These are phyloP conservation scores for Arthonia radiata DNA, from an alignment of 495 filamentous ascomycete genomes.

Conservation along the genomic window DNA sequence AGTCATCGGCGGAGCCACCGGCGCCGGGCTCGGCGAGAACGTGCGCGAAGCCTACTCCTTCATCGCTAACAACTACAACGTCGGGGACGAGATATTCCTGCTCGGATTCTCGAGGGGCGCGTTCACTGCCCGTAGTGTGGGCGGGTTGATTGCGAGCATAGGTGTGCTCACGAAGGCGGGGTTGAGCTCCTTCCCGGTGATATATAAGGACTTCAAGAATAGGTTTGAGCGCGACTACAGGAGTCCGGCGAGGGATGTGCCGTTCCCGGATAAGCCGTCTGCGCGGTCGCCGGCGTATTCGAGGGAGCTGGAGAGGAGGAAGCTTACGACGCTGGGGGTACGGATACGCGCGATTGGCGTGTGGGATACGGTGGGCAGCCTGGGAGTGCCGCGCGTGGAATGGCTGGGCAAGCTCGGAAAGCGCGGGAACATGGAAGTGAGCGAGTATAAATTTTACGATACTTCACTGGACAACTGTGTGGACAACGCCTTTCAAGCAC, in stretches of 20 bases:
- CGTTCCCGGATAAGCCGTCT: constrained; percentile 32
- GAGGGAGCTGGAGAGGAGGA: constrained; percentile 14
- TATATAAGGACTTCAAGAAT: constrained; percentile 34
- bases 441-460: constrained; percentile 31
- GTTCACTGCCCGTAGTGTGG: constrained; percentile 43
- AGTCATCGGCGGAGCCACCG: constrained; percentile 9
- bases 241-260: too few species aligned
- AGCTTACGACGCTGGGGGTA: constrained; percentile 14
- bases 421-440: constrained; percentile 15
- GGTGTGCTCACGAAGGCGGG: constrained; percentile 39
- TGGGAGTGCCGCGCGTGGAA: constrained; percentile 27
- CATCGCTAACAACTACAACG: constrained; percentile 37
- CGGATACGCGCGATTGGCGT: constrained; percentile 28
- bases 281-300: constrained; percentile 14
- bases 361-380: constrained; percentile 35
- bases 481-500: constrained; percentile 41
- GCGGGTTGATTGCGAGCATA: constrained; percentile 32
- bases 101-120: constrained; percentile 50
- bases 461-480: constrained; percentile 29
- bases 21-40: too few species aligned
- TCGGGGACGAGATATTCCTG: constrained; percentile 44
- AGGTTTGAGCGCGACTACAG: constrained; percentile 5
- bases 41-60: constrained; percentile 44
- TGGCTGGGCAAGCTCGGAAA: constrained; percentile 21
- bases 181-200: constrained; percentile 38